Base-by-base conservation (phyloP, 495 filamentous ascomycete species). In the Clohesyomyces aquaticus region DNA sequence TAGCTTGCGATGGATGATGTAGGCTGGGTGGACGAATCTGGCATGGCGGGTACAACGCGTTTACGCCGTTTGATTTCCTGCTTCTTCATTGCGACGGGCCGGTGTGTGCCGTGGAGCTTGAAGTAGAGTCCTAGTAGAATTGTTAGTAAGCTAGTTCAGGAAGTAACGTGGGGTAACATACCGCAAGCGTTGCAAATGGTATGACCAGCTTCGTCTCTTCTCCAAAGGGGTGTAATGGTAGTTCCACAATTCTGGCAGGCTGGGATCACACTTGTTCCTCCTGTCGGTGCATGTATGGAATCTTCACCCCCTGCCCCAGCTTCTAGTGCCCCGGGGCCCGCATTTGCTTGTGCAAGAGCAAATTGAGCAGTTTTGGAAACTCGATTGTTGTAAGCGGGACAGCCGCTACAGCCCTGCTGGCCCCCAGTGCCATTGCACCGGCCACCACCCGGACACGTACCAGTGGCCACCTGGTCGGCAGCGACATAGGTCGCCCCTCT, bases 141-240 rank as follows among this genome's bases (percentile, higher is more conserved):
- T 47, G 67, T 80, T 65, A 77, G 74, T 66, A 43, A 45, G 21
- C 11, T 16, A 22, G 47, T 54, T 4, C 29, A 35, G 9, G 1
- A 19, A 3, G 42, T n/a, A 50, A 29, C 59, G 64, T 42, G 19
- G 58, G 25, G 56, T 65, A 82, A 54, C 91, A 71, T 83, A 96
- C 94, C 94, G 76, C 94, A 98, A 55, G 94, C 94, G 78, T 98
- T 98, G 79, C 94, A 98, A 63, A 98, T 98, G 3, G 92, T 96
- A 79, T 97, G 91, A 14, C 95, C 95, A 67, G 86, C 85, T 75
- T 96, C 94, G 73, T 98, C 94, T 66, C 94, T 86, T 69, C 94
- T 83, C 94, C 94, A 99, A 26, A 99, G 79, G 12, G 94, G 94
- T 26, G 94, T 99, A 62, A 98, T 91, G 0, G 93, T 98, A 41